Percentiles rank a stretch among this genome's conserved stretches.
phyloP scores from a whole-genome alignment of 257 asterid genomes.

The Verbena officinalis region DNA sequence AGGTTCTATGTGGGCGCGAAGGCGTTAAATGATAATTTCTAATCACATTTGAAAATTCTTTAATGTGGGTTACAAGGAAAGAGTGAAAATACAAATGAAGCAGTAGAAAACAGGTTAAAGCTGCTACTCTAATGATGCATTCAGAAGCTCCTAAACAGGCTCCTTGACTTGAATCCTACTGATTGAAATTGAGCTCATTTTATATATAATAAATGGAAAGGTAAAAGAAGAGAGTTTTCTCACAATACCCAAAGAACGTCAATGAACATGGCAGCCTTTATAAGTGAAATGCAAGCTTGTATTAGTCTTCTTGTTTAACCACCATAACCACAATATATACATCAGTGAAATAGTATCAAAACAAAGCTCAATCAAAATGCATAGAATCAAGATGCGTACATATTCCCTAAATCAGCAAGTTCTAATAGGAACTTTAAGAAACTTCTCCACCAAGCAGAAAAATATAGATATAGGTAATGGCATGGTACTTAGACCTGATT shows the following conservation, averaged over 20 bases:
- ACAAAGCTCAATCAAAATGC: background rate
- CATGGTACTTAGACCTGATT: background rate
- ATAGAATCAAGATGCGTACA: background rate
- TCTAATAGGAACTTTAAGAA: background rate
- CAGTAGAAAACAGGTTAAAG: background rate
- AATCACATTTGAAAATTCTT: slow-evolving; percentile 12
- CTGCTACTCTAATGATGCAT: background rate
- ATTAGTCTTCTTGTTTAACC: background rate
- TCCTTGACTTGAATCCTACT: slow-evolving; percentile 9
- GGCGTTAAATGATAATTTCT: too few relatives aligned
- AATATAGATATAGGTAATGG: background rate
- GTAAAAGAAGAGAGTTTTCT: background rate
- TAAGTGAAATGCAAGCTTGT: background rate
- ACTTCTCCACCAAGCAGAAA: background rate
- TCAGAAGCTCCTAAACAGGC: slow-evolving; percentile 6
- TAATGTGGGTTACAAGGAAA: background rate
- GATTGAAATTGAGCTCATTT: background rate
- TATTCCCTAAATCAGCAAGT: background rate
- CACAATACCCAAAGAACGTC: background rate
- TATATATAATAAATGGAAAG: background rate
- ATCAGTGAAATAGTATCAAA: background rate
- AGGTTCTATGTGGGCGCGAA: too few relatives aligned
- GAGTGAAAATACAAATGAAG: background rate
- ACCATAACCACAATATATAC: background rate
- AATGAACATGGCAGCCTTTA: background rate